These are phyloP conservation scores for Hypericum androsaemum DNA, from an alignment of 345 rosid species.

Conservation along the genomic window DNA sequence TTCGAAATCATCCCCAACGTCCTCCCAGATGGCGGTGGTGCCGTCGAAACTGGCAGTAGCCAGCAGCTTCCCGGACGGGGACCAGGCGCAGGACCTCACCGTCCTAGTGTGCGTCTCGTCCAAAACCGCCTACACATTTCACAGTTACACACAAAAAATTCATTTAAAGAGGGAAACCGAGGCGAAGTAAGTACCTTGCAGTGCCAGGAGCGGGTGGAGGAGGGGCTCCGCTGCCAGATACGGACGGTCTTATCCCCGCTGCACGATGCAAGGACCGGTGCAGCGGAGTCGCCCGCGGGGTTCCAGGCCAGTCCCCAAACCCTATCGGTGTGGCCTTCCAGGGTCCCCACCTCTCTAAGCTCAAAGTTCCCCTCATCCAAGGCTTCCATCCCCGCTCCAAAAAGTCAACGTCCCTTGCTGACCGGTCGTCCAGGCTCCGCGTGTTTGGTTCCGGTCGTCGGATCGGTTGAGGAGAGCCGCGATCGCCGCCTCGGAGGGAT, in stretches of 20 bases:
- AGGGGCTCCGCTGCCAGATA: constrained; percentile 63
- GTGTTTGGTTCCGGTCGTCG: too few relatives aligned
- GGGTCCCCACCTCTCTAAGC: constrained; percentile 60
- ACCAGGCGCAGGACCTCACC: constrained; percentile 88
- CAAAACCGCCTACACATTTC: constrained; percentile 62
- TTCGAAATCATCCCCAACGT: constrained; percentile 68
- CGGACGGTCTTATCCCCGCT: constrained; percentile 93
- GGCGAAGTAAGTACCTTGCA: constrained; percentile 77
- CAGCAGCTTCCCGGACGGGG: constrained; percentile 61
- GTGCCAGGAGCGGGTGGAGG: constrained; percentile 48
- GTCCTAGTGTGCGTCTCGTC: constrained; percentile 85
- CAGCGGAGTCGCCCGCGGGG: constrained; percentile 36
- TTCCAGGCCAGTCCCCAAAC: constrained; percentile 94
- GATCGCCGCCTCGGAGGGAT: too few relatives aligned
- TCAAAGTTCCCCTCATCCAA: constrained; percentile 26
- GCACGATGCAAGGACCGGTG: constrained; percentile 62
- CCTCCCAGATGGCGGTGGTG: constrained; percentile 81
- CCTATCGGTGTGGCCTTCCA: constrained; percentile 76
- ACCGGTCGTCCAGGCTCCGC: too few relatives aligned
- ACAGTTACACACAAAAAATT: not conserved
- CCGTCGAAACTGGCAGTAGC: constrained; percentile 95
- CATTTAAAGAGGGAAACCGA: too few relatives aligned
- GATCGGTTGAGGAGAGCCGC: too few relatives aligned
- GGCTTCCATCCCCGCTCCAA: constrained; percentile 31
- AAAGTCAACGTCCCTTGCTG: too few relatives aligned